Conservation (phyloP, 2,329 filamentous ascomycete genomes). For the Onygena corvina region DNA sequence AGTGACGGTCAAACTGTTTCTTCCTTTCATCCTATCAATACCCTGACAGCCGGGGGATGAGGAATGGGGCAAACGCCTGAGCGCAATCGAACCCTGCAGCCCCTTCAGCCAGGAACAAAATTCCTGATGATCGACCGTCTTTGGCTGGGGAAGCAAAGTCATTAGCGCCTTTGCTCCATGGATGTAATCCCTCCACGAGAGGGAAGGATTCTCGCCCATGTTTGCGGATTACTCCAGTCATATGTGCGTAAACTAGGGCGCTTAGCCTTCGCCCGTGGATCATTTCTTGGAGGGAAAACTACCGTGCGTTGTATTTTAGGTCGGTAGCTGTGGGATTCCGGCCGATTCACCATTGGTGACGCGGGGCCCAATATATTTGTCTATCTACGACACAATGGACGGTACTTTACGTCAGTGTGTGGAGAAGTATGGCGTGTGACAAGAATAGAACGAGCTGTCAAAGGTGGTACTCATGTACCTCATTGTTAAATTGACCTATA, state of each 20-base stretch:
- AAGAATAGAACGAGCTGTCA: not conserved
- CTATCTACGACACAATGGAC: not conserved
- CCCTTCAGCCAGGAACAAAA: not conserved
- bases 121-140: not conserved
- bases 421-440: not conserved
- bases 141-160: not conserved
- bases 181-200: not conserved
- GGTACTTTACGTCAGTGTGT: not conserved
- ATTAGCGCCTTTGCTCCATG: not conserved
- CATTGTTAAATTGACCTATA: not conserved
- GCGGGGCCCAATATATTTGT: not conserved
- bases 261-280: not conserved
- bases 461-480: not conserved
- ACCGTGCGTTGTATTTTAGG: not conserved
- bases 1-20: slow-evolving; percentile 1
- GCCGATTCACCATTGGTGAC: not conserved
- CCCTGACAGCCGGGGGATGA: not conserved
- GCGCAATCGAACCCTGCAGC: not conserved
- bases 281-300: not conserved
- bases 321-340: too few species aligned
- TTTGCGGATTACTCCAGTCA: not conserved
- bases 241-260: not conserved
- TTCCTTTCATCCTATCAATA: not conserved
- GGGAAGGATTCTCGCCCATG: not conserved
- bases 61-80: not conserved